Evolutionary conservation across 2,329 filamentous ascomycete genomes (phyloP).

Genomic region (Aspergillus candidus): DNA sequence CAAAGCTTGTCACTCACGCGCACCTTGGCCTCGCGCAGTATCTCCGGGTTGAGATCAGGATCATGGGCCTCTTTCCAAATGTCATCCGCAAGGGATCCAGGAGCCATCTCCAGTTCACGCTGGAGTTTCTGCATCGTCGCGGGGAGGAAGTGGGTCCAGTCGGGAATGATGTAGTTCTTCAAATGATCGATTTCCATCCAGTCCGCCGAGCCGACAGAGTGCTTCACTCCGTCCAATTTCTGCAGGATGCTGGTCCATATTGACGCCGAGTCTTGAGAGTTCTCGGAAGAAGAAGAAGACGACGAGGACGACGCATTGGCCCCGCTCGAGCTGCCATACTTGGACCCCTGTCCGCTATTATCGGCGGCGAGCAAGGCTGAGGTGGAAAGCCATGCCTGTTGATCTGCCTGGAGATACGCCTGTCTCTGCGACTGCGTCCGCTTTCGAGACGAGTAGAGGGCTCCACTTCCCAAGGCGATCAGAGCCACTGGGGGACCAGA

Average conservation of each 20-base stretch:
- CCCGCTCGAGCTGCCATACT: no score
- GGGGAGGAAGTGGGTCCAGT: slow-evolving; percentile 74
- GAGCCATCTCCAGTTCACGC: slow-evolving; percentile 76
- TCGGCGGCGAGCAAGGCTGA: slow-evolving; percentile 9
- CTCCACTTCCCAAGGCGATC: slow-evolving; percentile 21
- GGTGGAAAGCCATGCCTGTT: slow-evolving; percentile 21
- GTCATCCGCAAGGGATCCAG: slow-evolving; percentile 82
- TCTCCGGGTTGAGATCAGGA: slow-evolving; percentile 77
- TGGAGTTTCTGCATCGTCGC: slow-evolving; percentile 76
- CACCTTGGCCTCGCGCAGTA: slow-evolving; percentile 72
- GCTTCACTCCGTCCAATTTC: slow-evolving; percentile 36
- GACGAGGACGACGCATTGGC: background rate
- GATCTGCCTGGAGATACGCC: slow-evolving; percentile 13
- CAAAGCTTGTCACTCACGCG: slow-evolving; percentile 77
- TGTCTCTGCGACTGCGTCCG: slow-evolving; percentile 21
- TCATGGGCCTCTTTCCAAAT: slow-evolving; percentile 92
- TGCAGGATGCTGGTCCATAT: slow-evolving; percentile 48
- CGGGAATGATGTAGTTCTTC: slow-evolving; percentile 67
- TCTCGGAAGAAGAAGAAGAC: slow-evolving; percentile 2
- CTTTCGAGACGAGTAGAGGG: slow-evolving; percentile 21
- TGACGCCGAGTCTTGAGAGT: slow-evolving; percentile 26
- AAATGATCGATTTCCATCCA: slow-evolving; percentile 49
- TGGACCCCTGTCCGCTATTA: slow-evolving; percentile 9
- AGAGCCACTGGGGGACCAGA: slow-evolving; percentile 31
- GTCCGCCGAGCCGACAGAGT: slow-evolving; percentile 36